A percentile compares a stretch with the other conserved stretches of the same genome.
phyloP scores from a whole-genome alignment of 495 filamentous ascomycete genomes.

The Trichoderma reesei region DNA sequence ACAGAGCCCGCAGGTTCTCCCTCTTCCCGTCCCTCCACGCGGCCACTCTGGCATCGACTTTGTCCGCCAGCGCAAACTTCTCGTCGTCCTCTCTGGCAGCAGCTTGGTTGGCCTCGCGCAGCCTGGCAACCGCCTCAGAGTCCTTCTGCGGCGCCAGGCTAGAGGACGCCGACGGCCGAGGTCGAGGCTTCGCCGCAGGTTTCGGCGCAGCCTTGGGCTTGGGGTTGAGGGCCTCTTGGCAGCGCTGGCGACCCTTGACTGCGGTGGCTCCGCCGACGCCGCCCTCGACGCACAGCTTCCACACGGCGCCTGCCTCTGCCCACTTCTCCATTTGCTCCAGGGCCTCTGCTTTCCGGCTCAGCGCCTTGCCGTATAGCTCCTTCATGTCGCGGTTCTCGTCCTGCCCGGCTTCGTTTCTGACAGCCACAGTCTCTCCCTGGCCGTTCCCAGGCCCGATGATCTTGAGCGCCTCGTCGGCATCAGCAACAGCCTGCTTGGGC shows the following conservation, averaged over 20 bases:
- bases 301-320: constrained; percentile 68
- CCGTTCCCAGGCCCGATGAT: constrained; percentile 74
- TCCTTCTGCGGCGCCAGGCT: constrained; percentile 34
- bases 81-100: constrained; percentile 81
- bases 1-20: constrained; percentile 79
- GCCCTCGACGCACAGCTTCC: constrained; percentile 73
- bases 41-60: constrained; percentile 65
- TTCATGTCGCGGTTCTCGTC: constrained; percentile 76
- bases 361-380: constrained; percentile 83
- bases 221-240: constrained; percentile 70
- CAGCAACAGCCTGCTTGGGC: constrained; percentile 69
- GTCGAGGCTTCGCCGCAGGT: constrained; percentile 25
- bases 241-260: constrained; percentile 77
- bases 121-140: constrained; percentile 59
- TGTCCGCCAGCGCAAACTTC: constrained; percentile 79
- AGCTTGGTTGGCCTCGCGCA: constrained; percentile 73
- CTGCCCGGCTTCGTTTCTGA: constrained; percentile 39
- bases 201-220: constrained; percentile 36
- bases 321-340: constrained; percentile 94
- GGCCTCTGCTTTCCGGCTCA: constrained; percentile 90
- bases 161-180: constrained; percentile 36
- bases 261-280: constrained; percentile 75
- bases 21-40: constrained; percentile 82
- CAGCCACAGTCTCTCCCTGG: constrained; percentile 65
- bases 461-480: constrained; percentile 69